Base-by-base conservation (phyloP, 73 alveolate genomes). In the Symbiodinium natans region DNA sequence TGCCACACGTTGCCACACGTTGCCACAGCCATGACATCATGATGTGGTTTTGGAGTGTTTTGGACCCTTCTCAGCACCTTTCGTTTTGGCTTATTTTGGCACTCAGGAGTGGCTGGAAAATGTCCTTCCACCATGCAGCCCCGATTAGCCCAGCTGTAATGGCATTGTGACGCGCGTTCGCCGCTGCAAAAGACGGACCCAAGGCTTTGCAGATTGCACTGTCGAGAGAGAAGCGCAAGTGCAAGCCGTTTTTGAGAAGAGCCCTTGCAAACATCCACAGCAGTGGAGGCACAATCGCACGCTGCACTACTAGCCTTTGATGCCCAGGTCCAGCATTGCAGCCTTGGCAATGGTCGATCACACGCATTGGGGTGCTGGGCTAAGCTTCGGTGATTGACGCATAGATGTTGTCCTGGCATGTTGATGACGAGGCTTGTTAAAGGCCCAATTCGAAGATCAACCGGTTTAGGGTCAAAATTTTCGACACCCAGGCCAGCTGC, bases 71-170 rank as follows among this genome's bases (percentile, higher is more conserved):
- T 0, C 48, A 31, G 21, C 40, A 13, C 46, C 8, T 15, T 27
- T 75, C 9, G 5, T 31, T 27, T 17, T n/a, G 10, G 43, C 23
- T 74, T 77, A 38, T 77, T 52, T n/a, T 31, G 10, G 83, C 7
- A 33, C 84, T n/a, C 41, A 89, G 95, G 95, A 63, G 41, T 17
- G 87, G 95, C 48, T 89, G 95, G 95, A 89, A 89, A 48, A 89
- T 89, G 95, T 89, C 95, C 75, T 89, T 89, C 95, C 95, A 89
- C 82, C 86, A 59, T 29, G 95, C 95, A 9, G 75, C 95, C 74
- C 95, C 95, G 10, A 83, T 89, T 36, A 63, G 80, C 36, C 80
- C 80, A 5, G 80, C 80, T 63, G 80, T 36, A 2, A 63, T 63
- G 80, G 80, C 38, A 23, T 63, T 23, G 36, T 29, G 80, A 29